phyloP scores from a whole-genome alignment of 2,329 filamentous ascomycete genomes.

The Aspergillus latus region DNA sequence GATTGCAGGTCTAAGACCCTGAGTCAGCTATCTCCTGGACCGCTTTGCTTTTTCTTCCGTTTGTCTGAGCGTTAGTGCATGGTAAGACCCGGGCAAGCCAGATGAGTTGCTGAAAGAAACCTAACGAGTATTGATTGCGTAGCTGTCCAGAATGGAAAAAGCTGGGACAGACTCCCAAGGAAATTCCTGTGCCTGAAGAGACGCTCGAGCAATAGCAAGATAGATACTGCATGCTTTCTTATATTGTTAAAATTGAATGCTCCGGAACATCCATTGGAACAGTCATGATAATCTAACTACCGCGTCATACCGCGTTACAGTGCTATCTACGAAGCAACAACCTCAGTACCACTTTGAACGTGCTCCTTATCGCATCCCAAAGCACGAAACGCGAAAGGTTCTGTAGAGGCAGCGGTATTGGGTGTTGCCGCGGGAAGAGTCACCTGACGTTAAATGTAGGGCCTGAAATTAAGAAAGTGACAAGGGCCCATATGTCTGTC shows the following conservation, averaged over 20 bases:
- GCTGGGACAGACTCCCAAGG: neutral
- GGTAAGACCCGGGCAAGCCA: neutral
- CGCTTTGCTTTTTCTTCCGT: conserved; percentile 5
- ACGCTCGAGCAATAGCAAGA: neutral
- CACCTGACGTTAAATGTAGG: conserved; percentile 2
- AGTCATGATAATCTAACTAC: neutral
- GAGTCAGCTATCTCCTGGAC: neutral
- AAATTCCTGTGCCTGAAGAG: neutral
- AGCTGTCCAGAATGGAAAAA: neutral
- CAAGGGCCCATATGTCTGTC: neutral
- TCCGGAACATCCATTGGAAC: neutral
- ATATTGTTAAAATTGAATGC: neutral
- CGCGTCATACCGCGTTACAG: neutral
- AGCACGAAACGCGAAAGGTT: neutral
- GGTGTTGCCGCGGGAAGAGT: neutral
- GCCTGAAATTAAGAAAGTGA: neutral
- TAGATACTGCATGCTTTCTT: neutral
- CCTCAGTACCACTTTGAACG: neutral
- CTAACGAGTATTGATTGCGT: neutral
- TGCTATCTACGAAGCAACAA: neutral
- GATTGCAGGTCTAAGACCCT: neutral
- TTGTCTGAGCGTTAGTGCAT: neutral
- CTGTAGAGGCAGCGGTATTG: neutral
- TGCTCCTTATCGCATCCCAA: neutral
- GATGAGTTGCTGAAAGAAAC: neutral